Conservation (phyloP, 345 rosid genomes). For the Cochlearia excelsa region DNA sequence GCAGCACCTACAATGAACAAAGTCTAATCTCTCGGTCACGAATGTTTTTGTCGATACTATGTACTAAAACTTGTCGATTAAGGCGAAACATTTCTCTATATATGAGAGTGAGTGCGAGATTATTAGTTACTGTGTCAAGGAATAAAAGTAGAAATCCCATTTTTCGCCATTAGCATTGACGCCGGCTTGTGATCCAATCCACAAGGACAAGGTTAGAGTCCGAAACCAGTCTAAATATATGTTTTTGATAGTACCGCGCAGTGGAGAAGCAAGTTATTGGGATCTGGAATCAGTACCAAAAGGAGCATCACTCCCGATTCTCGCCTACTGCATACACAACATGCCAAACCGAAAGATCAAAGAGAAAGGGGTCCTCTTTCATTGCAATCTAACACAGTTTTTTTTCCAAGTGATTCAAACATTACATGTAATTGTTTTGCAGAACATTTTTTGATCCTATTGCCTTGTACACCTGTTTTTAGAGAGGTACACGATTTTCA, state of each 20-base stretch:
- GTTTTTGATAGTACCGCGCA: conserved; percentile 83
- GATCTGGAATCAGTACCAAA: conserved; percentile 80
- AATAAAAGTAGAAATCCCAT: conserved; percentile 80
- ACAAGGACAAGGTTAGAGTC: conserved; percentile 75
- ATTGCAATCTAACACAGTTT: neutral
- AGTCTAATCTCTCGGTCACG: conserved; percentile 7
- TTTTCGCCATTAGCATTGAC: conserved; percentile 84
- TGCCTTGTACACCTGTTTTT: conserved; percentile 70
- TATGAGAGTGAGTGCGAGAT: conserved; percentile 5
- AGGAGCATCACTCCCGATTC: conserved; percentile 64
- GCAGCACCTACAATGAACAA: conserved; percentile 49
- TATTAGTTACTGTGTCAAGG: conserved; percentile 62
- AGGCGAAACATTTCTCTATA: no score
- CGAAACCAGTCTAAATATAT: conserved; percentile 57
- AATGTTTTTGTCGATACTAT: neutral
- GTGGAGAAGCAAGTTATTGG: conserved; percentile 91
- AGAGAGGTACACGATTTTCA: conserved; percentile 21
- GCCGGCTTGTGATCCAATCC: conserved; percentile 96
- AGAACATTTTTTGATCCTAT: conserved; percentile 66
- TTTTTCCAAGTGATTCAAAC: neutral
- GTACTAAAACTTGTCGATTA: neutral
- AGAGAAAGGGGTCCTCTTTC: neutral
- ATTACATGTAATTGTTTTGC: conserved; percentile 66
- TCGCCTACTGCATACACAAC: conserved; percentile 61
- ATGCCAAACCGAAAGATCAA: conserved; percentile 8